Base-by-base conservation (phyloP, 805 yeast genomes). In the Danielozyma ontarioensis region DNA sequence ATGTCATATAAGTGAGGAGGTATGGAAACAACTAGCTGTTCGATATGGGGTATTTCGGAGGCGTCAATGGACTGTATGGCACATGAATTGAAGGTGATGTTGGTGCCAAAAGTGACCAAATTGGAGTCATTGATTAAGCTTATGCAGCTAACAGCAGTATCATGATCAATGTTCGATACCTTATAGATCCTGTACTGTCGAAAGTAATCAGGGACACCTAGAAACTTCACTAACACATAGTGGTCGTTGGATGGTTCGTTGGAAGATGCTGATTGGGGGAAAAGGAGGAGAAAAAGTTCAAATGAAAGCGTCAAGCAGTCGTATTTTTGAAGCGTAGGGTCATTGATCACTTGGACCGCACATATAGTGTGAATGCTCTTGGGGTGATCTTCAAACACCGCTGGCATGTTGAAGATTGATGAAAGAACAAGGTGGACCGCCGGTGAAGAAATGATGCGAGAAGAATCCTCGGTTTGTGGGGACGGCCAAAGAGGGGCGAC, bases 11-110 rank as follows among this genome's bases (percentile, higher is more conserved):
- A 51, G 13, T 62, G 51, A 4, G 50, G 48, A 17, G 79, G 83
- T 5, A 74, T 68, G 8, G 68, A 65, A 1, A 62, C 58, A 4
- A 75, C 76, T 5, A 74, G 62, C 4, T 64, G 58, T 3, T 71
- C 42, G 10, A 79, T 59, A 8, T 53, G 46, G 0, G 64, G 60
- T 17, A 80, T 62, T 5, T 46, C 43, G 1, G 46, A 34, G 4
- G 44, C 17, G 14, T 48, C 53, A 13, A 72, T 51, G 2, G 66
- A 53, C 27, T 53, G 63, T 5, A 73, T 44, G 4, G 62, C 41
- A 18, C 71, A 64, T 3, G 50, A 42, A 19, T 62, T 64, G 16
- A 75, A 41, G 1, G 78, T 74, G 46, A 74, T 59, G 28, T 63
- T 57, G 15, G 55, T 49, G 2, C 62, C 63, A 31, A 57, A 62